Base-by-base conservation (phyloP, 2,329 filamentous ascomycete genomes). In the Plenodomus tracheiphilus region DNA sequence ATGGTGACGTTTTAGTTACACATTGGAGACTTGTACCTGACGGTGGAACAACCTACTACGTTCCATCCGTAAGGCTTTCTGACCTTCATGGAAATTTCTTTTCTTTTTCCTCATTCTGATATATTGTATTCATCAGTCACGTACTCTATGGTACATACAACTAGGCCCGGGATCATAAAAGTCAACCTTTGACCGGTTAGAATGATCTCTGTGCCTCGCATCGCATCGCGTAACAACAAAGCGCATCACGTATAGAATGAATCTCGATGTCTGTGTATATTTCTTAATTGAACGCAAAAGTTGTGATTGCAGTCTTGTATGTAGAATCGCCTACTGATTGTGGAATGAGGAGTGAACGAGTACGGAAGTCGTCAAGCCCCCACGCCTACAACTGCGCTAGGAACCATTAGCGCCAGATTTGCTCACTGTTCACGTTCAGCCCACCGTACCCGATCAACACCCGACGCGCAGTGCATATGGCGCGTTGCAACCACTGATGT, bases 401-500 rank as follows among this genome's bases (percentile, higher is more conserved):
- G 15, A 15, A 4, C 7, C 13, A 38, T 35, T 51, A 51, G 46
- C 41, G 49, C 46, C 43, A 41, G 46, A 35, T 39, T 36, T 52
- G 28, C 28, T 32, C 28, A 15, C 28, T 53, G 49, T 55, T 47
- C 35, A 51, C 43, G 28, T 47, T 18, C 40, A 47, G 39, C 47
- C 43, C 43, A 39, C 47, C 51, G 50, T 50, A 50, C 53, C 45
- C 39, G 43, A 45, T 51, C 30, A 46, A 56, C 54, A 41, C 41
- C 38, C 46, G 44, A 47, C 43, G 28, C 39, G 51, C 47, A 48
- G 44, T 53, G 46, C 53, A 46, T 48, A 53, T 46, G 49, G 39
- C 56, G 51, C 55, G 47, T 54, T 59, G 57, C 52, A 54, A 51
- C 47, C 58, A 50, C 48, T 36, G 42, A 72, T 73, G 69, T 72